These are phyloP conservation scores for Sporothrix euskadiensis DNA, from an alignment of 2,329 filamentous ascomycete genomes.

Conservation along the genomic window DNA sequence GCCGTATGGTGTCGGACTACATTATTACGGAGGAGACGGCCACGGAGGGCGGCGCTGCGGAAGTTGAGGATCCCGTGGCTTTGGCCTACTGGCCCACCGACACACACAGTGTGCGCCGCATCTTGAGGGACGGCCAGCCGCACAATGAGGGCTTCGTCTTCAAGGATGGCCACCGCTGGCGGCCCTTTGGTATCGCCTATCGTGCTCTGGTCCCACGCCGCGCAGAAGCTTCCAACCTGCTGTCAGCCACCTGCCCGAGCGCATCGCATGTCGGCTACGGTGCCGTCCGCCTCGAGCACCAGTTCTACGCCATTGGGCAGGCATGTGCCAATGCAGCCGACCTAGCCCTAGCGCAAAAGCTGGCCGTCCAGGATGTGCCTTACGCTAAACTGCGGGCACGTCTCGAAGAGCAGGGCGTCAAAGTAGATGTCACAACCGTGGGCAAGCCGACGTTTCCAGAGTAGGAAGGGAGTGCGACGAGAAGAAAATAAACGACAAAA, in stretches of 20 bases:
- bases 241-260: slow-evolving; percentile 21
- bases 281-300: slow-evolving; percentile 22
- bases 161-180: slow-evolving; percentile 21
- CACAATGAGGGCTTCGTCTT: slow-evolving; percentile 24
- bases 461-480: too few relatives aligned
- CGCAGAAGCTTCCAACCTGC: neutral
- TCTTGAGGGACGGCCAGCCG: slow-evolving; percentile 14
- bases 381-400: neutral
- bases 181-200: slow-evolving; percentile 21
- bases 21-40: slow-evolving; percentile 18
- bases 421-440: neutral
- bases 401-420: slow-evolving; percentile 6
- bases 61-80: slow-evolving; percentile 9
- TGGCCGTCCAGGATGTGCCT: neutral
- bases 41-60: neutral
- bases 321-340: slow-evolving; percentile 19
- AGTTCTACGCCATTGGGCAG: slow-evolving; percentile 23
- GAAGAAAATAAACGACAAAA: neutral
- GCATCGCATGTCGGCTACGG: slow-evolving; percentile 23
- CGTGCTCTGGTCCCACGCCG: slow-evolving; percentile 10
- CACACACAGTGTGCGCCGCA: slow-evolving; percentile 21
- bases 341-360: neutral
- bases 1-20: slow-evolving; percentile 22
- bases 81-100: slow-evolving; percentile 23
- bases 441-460: slow-evolving; percentile 20